Evolutionary conservation across 2,329 filamentous ascomycete species (phyloP), one percentile per base, ranked within the genome.

Genomic region (Chalaropsis ovoidea): DNA sequence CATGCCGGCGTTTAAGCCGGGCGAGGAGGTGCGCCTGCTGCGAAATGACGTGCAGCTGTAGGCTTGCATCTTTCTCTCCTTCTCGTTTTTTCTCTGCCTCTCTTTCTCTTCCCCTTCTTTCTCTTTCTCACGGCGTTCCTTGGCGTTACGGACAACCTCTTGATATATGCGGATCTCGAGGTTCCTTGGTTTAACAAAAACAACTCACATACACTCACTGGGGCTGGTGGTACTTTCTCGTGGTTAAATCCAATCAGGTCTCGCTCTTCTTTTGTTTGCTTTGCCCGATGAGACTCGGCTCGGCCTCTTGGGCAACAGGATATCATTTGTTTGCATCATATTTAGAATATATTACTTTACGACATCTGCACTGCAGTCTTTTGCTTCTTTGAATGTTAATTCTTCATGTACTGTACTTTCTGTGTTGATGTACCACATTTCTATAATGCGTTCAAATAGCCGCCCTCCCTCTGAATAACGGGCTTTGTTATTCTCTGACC

Each of bases 1-100:
- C 3, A 81, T 99, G 70, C 94, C 94, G 15, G 89, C 94, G 3
- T 99, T 99, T 80, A 96, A 96, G 80, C 91, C 91, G 2, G 94
- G 94, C 17, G 92, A 99, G 79, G 91, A 97, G 77, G 91, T 97
- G 62, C 82, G 86, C 72, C 79, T 99, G 68, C 74, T 96, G 72
- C 93, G 95, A 75, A 90, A 95, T 70, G 85, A 90, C 72, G 84
- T 90, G 67, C 92, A 96, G 78, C 77, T 96, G 73, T 96, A 73
- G 75, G 42, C 3, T 43, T 43, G 10, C 42, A 31, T 31, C 22
- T 17, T 35, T 17, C 15, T 35, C 6, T 56, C 52, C 4, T 56
- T 35, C 4, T 56, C 17, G 10, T 17, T 35, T 3, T n/a, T 56
- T 27, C 5, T 15, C 17, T 56, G 3, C 8, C 3, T 27, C 6